These are phyloP conservation scores for Xerophyta viscosa DNA, from an alignment of 106 monocot species.

Conservation along the genomic window DNA sequence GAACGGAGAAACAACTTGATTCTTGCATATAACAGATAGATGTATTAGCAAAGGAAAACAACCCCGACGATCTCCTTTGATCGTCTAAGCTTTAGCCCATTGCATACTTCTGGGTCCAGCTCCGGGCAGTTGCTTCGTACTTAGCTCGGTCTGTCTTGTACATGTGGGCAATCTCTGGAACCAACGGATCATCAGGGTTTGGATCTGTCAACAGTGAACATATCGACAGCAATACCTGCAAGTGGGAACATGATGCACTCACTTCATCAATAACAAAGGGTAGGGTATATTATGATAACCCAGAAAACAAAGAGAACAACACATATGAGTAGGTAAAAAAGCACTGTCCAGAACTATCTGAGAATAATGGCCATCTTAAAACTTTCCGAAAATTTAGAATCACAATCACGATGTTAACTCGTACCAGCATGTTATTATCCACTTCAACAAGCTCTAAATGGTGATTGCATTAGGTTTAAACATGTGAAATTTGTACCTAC, in stretches of 20 bases:
- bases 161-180: constrained; percentile 40
- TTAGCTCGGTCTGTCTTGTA: constrained; percentile 33
- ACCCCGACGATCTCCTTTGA: background rate
- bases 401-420: too few species aligned
- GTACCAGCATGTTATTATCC: too few species aligned
- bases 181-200: constrained; percentile 33
- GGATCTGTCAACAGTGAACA: constrained; percentile 39
- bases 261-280: too few species aligned
- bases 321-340: too few species aligned
- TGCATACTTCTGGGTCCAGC: constrained; percentile 46
- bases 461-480: too few species aligned
- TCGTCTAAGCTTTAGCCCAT: constrained; percentile 14
- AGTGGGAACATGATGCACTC: constrained; percentile 4
- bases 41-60: background rate
- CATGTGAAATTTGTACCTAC: constrained; percentile 3
- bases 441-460: too few species aligned
- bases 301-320: too few species aligned
- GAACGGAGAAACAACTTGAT: constrained; percentile 5
- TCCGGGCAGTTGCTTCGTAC: constrained; percentile 42
- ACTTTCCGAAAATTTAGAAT: too few species aligned
- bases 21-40: constrained; percentile 8
- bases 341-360: background rate
- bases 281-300: too few species aligned
- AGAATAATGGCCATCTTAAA: background rate
- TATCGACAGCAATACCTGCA: constrained; percentile 37